These are phyloP conservation scores for Ricinus communis DNA, from an alignment of 345 rosid species.

Conservation along the genomic window DNA sequence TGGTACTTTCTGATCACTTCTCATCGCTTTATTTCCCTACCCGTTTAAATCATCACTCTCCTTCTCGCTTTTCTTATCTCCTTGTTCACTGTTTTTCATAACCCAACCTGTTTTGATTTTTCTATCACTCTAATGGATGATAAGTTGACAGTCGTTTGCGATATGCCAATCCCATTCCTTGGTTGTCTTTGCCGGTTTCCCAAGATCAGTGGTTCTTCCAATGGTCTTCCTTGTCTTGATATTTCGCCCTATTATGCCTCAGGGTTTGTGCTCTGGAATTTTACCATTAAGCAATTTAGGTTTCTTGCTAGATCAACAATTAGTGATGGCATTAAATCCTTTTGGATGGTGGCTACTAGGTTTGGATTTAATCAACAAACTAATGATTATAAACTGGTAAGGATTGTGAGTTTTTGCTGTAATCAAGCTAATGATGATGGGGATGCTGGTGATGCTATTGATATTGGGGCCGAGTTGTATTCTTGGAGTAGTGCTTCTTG, in stretches of 20 bases:
- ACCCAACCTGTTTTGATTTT: neutral
- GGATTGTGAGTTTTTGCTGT: slow-evolving; percentile 25
- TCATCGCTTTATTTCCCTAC: slow-evolving; percentile 25
- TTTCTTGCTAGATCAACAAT: slow-evolving; percentile 23
- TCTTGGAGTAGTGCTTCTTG: slow-evolving; percentile 25
- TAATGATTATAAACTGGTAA: slow-evolving; percentile 28
- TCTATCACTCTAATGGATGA: slow-evolving; percentile 1
- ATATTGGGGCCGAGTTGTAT: slow-evolving; percentile 26
- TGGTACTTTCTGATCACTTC: slow-evolving; percentile 27
- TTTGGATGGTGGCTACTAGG: slow-evolving; percentile 37
- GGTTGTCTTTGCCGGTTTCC: slow-evolving; percentile 22
- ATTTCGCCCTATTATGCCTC: slow-evolving; percentile 25
- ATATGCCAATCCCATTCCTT: slow-evolving; percentile 1
- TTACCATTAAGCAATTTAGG: slow-evolving; percentile 8
- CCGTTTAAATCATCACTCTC: slow-evolving; percentile 28
- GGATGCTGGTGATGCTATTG: too few species aligned
- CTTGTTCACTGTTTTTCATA: slow-evolving; percentile 27
- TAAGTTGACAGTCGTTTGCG: neutral
- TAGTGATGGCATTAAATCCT: neutral
- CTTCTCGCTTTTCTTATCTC: slow-evolving; percentile 16
- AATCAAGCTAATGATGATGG: too few species aligned
- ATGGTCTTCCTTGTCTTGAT: slow-evolving; percentile 43
- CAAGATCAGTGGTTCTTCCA: slow-evolving; percentile 35
- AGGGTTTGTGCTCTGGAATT: slow-evolving; percentile 39
- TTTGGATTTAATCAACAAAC: slow-evolving; percentile 24